phyloP scores from a whole-genome alignment of 2,329 filamentous ascomycete species.

The Aspergillus hiratsukae region DNA sequence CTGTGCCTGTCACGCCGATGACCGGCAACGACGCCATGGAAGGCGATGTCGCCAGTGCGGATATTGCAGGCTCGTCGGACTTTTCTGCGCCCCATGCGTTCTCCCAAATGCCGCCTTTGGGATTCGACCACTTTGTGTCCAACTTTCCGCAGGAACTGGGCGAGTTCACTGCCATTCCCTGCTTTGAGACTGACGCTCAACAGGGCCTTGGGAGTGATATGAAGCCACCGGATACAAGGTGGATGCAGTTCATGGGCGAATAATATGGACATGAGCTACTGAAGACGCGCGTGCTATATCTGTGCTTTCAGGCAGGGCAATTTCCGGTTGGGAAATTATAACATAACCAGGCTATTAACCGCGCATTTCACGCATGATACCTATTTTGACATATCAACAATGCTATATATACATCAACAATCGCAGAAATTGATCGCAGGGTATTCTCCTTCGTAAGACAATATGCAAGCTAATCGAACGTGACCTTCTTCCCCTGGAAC shows the following conservation, averaged over 20 bases:
- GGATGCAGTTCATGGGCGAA: slow-evolving; percentile 34
- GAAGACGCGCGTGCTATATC: background rate
- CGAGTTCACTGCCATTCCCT: slow-evolving; percentile 39
- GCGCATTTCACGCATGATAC: slow-evolving; percentile 9
- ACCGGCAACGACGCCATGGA: slow-evolving; percentile 19
- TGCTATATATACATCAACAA: background rate
- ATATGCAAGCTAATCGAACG: slow-evolving; percentile 49
- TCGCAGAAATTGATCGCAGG: background rate
- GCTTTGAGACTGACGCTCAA: slow-evolving; percentile 33
- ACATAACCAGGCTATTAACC: background rate
- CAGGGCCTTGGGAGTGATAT: slow-evolving; percentile 19
- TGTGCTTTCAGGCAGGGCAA: background rate
- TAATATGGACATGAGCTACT: slow-evolving; percentile 2
- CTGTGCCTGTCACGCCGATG: slow-evolving; percentile 21
- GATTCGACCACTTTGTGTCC: slow-evolving; percentile 37
- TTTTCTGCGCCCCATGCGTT: slow-evolving; percentile 27
- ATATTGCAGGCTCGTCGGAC: slow-evolving; percentile 20
- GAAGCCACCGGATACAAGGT: slow-evolving; percentile 26
- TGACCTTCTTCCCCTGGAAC: slow-evolving; percentile 60
- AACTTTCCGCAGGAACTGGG: slow-evolving; percentile 39
- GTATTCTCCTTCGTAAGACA: background rate
- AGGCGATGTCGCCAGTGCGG: slow-evolving; percentile 16
- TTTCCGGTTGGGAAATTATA: too few species aligned
- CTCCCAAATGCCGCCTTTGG: slow-evolving; percentile 31
- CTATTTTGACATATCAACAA: slow-evolving; percentile 7